A percentile compares a stretch with the other conserved stretches of the same genome.
Conservation (phyloP, 345 rosid genomes). For the Turritis glabra region DNA sequence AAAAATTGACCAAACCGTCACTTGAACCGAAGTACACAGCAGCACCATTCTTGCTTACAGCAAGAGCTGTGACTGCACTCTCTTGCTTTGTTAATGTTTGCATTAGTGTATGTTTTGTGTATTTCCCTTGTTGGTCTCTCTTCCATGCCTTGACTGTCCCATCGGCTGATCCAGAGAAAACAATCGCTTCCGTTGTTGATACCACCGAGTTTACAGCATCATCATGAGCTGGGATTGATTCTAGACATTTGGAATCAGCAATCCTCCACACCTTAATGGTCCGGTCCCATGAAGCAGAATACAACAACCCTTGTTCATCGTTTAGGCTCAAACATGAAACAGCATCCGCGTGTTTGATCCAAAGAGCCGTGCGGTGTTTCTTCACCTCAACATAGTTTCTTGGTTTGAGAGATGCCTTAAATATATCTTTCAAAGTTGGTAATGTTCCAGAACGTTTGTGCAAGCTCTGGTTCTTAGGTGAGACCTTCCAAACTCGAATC, state of each 20-base stretch:
- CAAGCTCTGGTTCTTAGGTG: slow-evolving; percentile 61
- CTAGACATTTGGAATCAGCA: slow-evolving; percentile 83
- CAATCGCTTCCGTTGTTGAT: slow-evolving; percentile 48
- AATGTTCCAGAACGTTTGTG: slow-evolving; percentile 80
- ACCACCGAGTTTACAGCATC: slow-evolving; percentile 91
- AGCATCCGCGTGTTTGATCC: slow-evolving; percentile 96
- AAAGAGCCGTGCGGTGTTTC: slow-evolving; percentile 63
- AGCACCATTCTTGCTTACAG: slow-evolving; percentile 50
- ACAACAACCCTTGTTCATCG: slow-evolving; percentile 62
- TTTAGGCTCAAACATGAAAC: slow-evolving; percentile 78
- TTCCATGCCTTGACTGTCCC: slow-evolving; percentile 93
- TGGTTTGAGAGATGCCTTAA: slow-evolving; percentile 82
- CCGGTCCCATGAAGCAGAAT: slow-evolving; percentile 94
- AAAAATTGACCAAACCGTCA: slow-evolving; percentile 83
- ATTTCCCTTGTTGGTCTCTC: slow-evolving; percentile 54
- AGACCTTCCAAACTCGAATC: slow-evolving; percentile 85
- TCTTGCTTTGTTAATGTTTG: slow-evolving; percentile 78
- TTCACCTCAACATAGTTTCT: slow-evolving; percentile 81
- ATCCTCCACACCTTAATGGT: slow-evolving; percentile 91
- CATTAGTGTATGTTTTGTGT: slow-evolving; percentile 55
- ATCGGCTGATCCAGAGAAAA: slow-evolving; percentile 92
- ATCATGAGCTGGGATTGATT: slow-evolving; percentile 82
- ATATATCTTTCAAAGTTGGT: slow-evolving; percentile 82
- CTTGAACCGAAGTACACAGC: slow-evolving; percentile 83
- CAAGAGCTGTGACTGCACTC: slow-evolving; percentile 84